Conservation (phyloP, 2,329 filamentous ascomycete genomes). For the Alternaria alternata region DNA sequence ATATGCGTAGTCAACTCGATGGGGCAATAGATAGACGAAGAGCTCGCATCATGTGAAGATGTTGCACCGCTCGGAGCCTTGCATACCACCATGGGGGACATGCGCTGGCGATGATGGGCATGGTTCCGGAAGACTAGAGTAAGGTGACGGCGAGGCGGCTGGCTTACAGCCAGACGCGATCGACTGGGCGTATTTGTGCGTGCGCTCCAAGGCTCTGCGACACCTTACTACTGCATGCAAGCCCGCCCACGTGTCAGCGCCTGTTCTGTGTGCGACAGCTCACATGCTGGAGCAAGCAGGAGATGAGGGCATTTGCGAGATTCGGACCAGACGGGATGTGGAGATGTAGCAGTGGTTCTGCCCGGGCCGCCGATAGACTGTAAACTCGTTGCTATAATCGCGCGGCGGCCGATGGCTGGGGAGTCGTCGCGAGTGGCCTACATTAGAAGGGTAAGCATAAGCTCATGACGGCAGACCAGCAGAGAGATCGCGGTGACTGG, state of each 20-base stretch:
- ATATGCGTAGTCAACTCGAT: conserved; percentile 26
- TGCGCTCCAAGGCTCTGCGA: conserved; percentile 20
- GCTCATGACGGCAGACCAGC: conserved; percentile 9
- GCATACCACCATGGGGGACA: conserved; percentile 15
- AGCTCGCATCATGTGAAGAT: conserved; percentile 19
- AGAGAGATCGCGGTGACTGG: conserved; percentile 4
- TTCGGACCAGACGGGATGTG: conserved; percentile 2
- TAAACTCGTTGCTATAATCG: not conserved
- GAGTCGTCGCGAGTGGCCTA: not conserved
- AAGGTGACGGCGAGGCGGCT: conserved; percentile 13
- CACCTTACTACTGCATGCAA: conserved; percentile 25
- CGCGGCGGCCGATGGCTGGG: not conserved
- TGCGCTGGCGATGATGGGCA: conserved; percentile 19
- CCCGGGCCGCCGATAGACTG: conserved; percentile 17
- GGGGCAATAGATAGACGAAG: conserved; percentile 22
- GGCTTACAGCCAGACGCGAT: conserved; percentile 20
- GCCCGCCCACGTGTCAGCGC: conserved; percentile 29
- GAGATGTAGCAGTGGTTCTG: conserved; percentile 14
- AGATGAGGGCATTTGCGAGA: conserved; percentile 4
- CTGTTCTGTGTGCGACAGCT: conserved; percentile 20
- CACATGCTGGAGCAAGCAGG: conserved; percentile 4
- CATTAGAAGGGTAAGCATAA: conserved; percentile 1
- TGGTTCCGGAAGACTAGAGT: conserved; percentile 15
- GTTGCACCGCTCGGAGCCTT: conserved; percentile 17
- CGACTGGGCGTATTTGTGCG: conserved; percentile 9